Evolutionary conservation across 352 stramenopile genomes (phyloP), one percentile per base, ranked within the genome.

Genomic region (Pythium biforme): DNA sequence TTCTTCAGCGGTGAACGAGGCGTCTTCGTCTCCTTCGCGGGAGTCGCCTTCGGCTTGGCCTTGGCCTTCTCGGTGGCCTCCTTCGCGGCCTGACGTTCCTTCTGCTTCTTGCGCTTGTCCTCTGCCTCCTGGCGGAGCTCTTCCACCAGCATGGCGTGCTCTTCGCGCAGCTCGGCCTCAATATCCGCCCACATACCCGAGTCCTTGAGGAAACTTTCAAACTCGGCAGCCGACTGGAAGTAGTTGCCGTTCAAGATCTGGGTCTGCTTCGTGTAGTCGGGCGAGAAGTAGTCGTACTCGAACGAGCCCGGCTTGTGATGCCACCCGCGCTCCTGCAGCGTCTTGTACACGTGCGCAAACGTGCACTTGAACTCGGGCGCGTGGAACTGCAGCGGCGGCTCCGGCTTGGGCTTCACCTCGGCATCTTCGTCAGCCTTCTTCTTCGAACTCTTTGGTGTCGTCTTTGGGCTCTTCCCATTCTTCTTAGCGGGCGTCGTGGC

Each of bases 281-380:
- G 83, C 26, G 81, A 80, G 40, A 92, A 92, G 74, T 92, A 92
- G 60, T 92, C 83, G 66, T 92, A 92, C 70, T 88, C 83, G 27
- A 92, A 92, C 34, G 62, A 57, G 11, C 83, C 83, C 7, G 55
- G 69, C 11, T 65, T 75, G 68, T 90, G 74, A 54, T 79, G 64
- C 81, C 81, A 92, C 19, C 83, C 83, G 10, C 75, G 63, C 6
- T 77, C 59, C 62, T 92, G 73, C 23, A 92, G 69, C 47, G 70
- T 77, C 39, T 76, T 48, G 52, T 89, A 90, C 50, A 92, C 73
- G 26, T 83, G 71, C 23, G 81, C 83, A 55, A 92, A 90, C 31
- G 77, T 81, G 63, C 78, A 84, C 29, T 70, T 68, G 70, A 92
- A 92, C 60, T 88, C 77, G 10, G 83, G 83, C 7, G 62, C 50